Evolutionary conservation across 2,329 filamentous ascomycete species (phyloP).

Genomic region (Coleophoma cylindrospora): DNA sequence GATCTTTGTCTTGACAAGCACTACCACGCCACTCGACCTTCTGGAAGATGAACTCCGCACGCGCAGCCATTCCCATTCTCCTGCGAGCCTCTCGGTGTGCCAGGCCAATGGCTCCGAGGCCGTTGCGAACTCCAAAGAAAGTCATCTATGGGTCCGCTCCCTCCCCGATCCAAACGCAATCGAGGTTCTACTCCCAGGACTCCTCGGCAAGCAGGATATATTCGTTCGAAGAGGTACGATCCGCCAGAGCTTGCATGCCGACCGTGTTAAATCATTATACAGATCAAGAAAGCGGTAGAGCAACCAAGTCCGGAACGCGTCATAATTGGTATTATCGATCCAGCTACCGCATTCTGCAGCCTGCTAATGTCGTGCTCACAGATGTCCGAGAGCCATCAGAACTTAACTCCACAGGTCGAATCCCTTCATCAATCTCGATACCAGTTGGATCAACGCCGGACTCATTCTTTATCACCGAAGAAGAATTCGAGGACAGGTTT

Average conservation of each 20-base stretch:
- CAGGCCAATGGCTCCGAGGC: neutral
- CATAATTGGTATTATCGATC: constrained; percentile 38
- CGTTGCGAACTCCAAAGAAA: neutral
- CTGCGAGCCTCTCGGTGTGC: too few relatives aligned
- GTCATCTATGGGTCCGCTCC: constrained; percentile 3
- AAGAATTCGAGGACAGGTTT: constrained; percentile 80
- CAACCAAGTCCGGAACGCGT: constrained; percentile 29
- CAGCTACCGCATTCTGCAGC: too few relatives aligned
- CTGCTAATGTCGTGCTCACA: constrained; percentile 14
- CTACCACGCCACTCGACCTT: too few relatives aligned
- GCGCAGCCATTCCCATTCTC: too few relatives aligned
- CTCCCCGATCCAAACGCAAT: constrained; percentile 1
- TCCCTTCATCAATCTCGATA: constrained; percentile 79
- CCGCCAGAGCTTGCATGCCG: neutral
- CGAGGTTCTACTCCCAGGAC: constrained; percentile 13
- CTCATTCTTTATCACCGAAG: constrained; percentile 67
- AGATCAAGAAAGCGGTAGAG: constrained; percentile 36
- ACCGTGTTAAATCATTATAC: constrained; percentile 10
- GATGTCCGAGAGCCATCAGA: constrained; percentile 73
- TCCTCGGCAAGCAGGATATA: constrained; percentile 34
- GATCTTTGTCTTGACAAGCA: too few relatives aligned
- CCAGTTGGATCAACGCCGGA: constrained; percentile 75
- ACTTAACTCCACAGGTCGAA: constrained; percentile 58
- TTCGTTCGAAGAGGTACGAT: constrained; percentile 38
- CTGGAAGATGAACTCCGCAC: too few relatives aligned